Base-by-base conservation (phyloP, 345 rosid genomes). In the Citrus australasica region DNA sequence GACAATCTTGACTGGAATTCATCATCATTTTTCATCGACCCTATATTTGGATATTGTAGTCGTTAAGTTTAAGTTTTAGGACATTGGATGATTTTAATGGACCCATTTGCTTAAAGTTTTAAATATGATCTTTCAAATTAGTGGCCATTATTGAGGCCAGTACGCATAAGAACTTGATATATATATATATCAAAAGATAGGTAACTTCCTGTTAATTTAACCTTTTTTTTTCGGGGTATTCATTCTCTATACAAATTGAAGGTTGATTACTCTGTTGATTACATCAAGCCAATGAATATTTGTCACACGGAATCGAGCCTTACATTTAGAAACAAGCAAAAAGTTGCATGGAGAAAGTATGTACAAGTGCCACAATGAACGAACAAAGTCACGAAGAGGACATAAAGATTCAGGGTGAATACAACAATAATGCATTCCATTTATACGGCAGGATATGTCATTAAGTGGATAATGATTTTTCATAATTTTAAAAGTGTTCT, bases 1-100 rank as follows among this genome's bases (percentile, higher is more conserved):
- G 65, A 71, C 82, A 74, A 68, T 81, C 24, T 81, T 73, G 83
- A 77, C 81, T 74, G 6, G 66, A 11, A 37, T 35, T 32, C 38
- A 28, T 17, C 33, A 70, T 46, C 32, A 25, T 69, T 72, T 28
- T 28, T 71, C n/a, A 19, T 53, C 61, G 27, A 21, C 63, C 21
- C 1, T 7, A 56, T 46, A 58, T 72, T 35, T 72, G 51, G 66
- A 22, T 55, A 79, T 38, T 75, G 74, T 62, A 75, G 81, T 72
- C 76, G 71, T 81, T 62, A 75, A 67, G 71, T 78, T 78, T 48
- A 76, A 79, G 71, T 63, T 77, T 42, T 61, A 27, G 25, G 40
- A 27, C 37, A 61, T 40, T 61, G 17, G 25, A n/a, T 58, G 76
- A 58, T 71, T 65, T 7, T 21, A 22, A 22, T 73, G 67, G 76